Evolutionary conservation across 2,329 filamentous ascomycete species (phyloP).

Genomic region (Exophiala sideris): DNA sequence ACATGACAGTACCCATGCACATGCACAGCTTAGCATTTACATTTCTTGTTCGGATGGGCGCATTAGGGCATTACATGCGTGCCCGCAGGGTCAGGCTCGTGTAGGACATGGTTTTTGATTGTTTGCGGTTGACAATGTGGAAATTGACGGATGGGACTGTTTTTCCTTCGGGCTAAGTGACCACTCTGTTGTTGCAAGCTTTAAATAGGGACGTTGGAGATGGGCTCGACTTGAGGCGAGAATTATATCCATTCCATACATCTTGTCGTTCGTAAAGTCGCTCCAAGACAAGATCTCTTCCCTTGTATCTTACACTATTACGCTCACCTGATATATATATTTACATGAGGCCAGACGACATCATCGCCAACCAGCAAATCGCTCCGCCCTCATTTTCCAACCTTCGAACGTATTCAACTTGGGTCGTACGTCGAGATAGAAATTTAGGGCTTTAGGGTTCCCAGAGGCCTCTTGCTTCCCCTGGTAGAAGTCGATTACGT

Average conservation of each 20-base stretch:
- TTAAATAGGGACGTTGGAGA: too few relatives aligned
- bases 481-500: constrained; percentile 97
- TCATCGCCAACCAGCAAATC: constrained; percentile 32
- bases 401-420: constrained; percentile 64
- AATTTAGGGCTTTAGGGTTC: constrained; percentile 50
- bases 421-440: constrained; percentile 63
- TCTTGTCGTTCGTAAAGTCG: background rate
- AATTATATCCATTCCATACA: constrained; percentile 3
- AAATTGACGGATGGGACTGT: too few relatives aligned
- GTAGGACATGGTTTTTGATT: too few relatives aligned
- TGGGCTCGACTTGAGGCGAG: background rate
- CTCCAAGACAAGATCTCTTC: background rate
- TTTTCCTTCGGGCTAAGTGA: too few relatives aligned
- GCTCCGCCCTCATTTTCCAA: constrained; percentile 53
- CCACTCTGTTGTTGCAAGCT: too few relatives aligned
- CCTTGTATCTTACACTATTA: background rate
- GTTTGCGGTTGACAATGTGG: too few relatives aligned
- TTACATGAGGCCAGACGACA: background rate
- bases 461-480: constrained; percentile 50
- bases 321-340: background rate
- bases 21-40: too few relatives aligned
- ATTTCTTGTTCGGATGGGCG: too few relatives aligned
- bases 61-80: too few relatives aligned
- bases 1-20: too few relatives aligned
- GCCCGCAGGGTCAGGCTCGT: too few relatives aligned